Base-by-base conservation (phyloP, 2,329 filamentous ascomycete species). In the Cytospora mali region DNA sequence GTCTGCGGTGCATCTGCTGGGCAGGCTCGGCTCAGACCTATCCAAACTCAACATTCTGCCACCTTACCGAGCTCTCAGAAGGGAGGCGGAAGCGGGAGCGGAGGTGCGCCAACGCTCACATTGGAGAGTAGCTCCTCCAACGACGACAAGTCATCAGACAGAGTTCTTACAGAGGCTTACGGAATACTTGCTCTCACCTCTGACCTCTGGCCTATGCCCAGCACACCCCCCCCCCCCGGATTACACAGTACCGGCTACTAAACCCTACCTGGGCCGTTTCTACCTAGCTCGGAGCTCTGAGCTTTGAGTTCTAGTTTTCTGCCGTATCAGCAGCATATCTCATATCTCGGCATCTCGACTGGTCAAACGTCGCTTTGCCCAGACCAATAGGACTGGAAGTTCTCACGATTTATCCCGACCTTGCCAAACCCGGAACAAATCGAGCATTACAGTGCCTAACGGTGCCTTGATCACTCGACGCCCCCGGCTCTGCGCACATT, bases 401-500 rank as follows among this genome's bases (percentile, higher is more conserved):
- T 58, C 58, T 18, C 49, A 58, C 58, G 48, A 49, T 61, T 49
- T 55, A n/a, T 49, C 55, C 55, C 55, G 39, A 55, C 55, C 23
- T 42, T 18, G 39, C 21, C n/a, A n/a, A 35, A 35, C 48, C 59
- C 31, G 35, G 33, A 57, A 49, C 51, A 46, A 58, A 57, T 54
- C 62, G 48, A 56, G 53, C 62, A 56, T 28, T 33, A 59, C 57
- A 46, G 49, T 59, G n/a, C n/a, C n/a, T n/a, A 53, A 59, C 58
- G 61, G 55, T 55, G 58, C 62, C 57, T 42, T 64, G 62, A 27
- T 58, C 62, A 52, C 61, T 54, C 52, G 55, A 58, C 50, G 61
- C 46, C 55, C 54, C 52, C 29, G 31, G 29, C 42, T 28, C n/a
- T 31, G 61, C 48, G 55, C 60, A 51, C 54, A 57, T 42, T 42